These are phyloP conservation scores for Cladosporium sp. DNA, from an alignment of 2,329 filamentous ascomycete genomes.

Conservation along the genomic window DNA sequence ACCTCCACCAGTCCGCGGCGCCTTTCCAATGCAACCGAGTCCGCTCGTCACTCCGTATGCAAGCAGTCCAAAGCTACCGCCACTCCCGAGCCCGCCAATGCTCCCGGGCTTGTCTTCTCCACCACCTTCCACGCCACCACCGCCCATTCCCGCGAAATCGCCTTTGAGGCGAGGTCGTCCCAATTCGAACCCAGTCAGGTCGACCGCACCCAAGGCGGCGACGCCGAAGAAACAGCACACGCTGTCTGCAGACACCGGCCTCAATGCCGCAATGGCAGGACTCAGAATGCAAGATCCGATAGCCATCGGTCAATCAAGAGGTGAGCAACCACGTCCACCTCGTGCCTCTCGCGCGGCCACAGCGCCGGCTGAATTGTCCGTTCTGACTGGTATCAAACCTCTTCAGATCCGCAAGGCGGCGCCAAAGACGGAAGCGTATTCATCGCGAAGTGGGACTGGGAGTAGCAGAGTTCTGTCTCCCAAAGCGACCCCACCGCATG, in stretches of 20 bases:
- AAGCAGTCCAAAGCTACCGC: slow-evolving; percentile 1
- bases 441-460: slow-evolving; percentile 12
- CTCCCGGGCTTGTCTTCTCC: neutral
- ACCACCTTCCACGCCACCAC: slow-evolving; percentile 12
- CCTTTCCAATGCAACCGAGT: neutral
- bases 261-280: slow-evolving; percentile 5
- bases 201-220: neutral
- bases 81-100: slow-evolving; percentile 2
- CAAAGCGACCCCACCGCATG: neutral
- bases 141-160: slow-evolving; percentile 17
- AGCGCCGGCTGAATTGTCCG: neutral
- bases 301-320: neutral
- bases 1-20: slow-evolving; percentile 5
- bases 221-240: slow-evolving; percentile 5
- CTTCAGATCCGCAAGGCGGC: slow-evolving; percentile 6
- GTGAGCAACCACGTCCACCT: slow-evolving; percentile 12
- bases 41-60: neutral
- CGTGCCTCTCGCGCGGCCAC: neutral
- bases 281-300: slow-evolving; percentile 9
- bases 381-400: slow-evolving; percentile 10
- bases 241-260: slow-evolving; percentile 1
- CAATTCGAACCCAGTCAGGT: neutral
- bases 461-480: slow-evolving; percentile 2
- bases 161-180: slow-evolving; percentile 6
- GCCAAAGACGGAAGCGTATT: slow-evolving; percentile 4